Conservation (phyloP, 2,329 filamentous ascomycete genomes). For the Arthrobotrys sinensis region DNA sequence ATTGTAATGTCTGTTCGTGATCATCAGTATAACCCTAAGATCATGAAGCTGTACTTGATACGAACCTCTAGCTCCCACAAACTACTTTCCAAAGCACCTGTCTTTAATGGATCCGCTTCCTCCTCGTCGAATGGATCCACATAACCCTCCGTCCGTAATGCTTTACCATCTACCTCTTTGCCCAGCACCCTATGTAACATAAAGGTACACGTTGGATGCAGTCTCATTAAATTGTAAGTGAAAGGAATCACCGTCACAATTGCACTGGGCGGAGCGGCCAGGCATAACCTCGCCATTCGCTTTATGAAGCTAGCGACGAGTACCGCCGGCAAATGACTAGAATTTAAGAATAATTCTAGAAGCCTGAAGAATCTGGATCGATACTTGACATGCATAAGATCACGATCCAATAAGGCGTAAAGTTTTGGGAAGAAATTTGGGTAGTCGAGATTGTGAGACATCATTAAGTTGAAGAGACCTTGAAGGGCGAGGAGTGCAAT, state of each 20-base stretch:
- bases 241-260: constrained; percentile 92
- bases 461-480: constrained; percentile 94
- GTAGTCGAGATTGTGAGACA: constrained; percentile 94
- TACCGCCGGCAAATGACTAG: constrained; percentile 90
- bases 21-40: constrained; percentile 18
- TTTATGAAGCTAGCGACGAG: constrained; percentile 98
- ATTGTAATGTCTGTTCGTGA: constrained; percentile 76
- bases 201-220: constrained; percentile 91
- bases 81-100: constrained; percentile 88
- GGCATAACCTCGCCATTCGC: constrained; percentile 83
- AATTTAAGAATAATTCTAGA: constrained; percentile 89
- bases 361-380: constrained; percentile 93
- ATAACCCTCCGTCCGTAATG: constrained; percentile 76
- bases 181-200: constrained; percentile 88
- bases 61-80: constrained; percentile 88
- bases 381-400: constrained; percentile 93
- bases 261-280: constrained; percentile 90
- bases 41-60: background rate
- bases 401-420: constrained; percentile 89
- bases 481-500: constrained; percentile 89
- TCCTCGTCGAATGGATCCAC: constrained; percentile 83
- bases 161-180: constrained; percentile 73
- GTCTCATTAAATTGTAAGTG: constrained; percentile 94
- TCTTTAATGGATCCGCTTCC: constrained; percentile 87
- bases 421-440: constrained; percentile 93